Evolutionary conservation across 1,139 yeast species (phyloP).

Genomic region (Candida gigantensis): DNA sequence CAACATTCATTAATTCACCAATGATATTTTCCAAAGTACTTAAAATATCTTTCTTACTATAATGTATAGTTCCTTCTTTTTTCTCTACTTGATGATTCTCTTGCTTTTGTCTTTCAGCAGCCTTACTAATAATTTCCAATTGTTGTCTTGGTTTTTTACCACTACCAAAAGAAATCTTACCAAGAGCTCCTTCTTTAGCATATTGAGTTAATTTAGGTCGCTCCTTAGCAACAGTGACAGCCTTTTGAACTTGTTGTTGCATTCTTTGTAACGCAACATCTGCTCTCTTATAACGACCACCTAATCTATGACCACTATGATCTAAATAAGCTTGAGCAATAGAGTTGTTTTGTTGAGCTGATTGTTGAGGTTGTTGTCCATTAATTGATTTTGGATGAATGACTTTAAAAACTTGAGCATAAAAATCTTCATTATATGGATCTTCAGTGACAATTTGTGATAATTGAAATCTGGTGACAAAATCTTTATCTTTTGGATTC

Average conservation of each 20-base stretch:
- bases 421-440: constrained; percentile 95
- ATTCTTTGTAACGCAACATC: constrained; percentile 94
- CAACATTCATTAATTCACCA: constrained; percentile 74
- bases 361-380: constrained; percentile 45
- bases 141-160: constrained; percentile 91
- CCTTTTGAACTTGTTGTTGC: constrained; percentile 98
- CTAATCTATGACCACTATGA: constrained; percentile 88
- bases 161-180: constrained; percentile 78
- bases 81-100: constrained; percentile 28
- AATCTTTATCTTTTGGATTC: constrained; percentile 97
- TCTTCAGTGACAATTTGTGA: constrained; percentile 97
- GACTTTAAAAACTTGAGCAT: constrained; percentile 90
- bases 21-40: constrained; percentile 75
- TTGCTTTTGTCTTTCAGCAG: constrained; percentile 48
- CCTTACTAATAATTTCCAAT: constrained; percentile 65
- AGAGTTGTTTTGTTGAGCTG: constrained; percentile 46
- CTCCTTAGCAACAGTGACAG: constrained; percentile 92
- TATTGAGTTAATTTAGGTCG: constrained; percentile 74
- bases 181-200: constrained; percentile 86
- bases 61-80: constrained; percentile 28
- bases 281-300: constrained; percentile 87
- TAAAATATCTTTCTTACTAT: constrained; percentile 48
- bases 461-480: constrained; percentile 88
- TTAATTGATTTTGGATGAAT: constrained; percentile 60
- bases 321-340: constrained; percentile 95